Evolutionary conservation across 108 stramenopile species (phyloP), one percentile per base, ranked within the genome.

Genomic region (Schizochytrium sp.): DNA sequence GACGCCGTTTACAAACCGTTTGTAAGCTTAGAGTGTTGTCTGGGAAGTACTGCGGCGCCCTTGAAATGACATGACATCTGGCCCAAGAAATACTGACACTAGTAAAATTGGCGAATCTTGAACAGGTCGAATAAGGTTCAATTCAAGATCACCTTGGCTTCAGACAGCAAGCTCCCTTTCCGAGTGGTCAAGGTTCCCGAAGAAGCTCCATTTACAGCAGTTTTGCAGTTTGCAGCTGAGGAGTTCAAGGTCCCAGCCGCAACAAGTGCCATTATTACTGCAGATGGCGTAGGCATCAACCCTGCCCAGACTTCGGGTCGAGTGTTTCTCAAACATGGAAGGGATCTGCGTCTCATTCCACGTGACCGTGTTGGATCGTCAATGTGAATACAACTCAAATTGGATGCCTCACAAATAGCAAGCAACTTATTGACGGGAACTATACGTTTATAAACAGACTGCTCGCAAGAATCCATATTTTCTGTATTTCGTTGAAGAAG

Each of bases 141-240:
- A 47, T 89, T 89, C 44, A 89, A 89, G 72, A 72, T 89, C 12
- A 89, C 88, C 10, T 72, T 89, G 2, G 69, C 88, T 3, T 89
- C 88, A 46, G 88, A 89, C 38, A 49, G 49, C 45, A 89, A 89
- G 88, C 72, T 89, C 46, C 88, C 88, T 19, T 89, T 72, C 44
- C 12, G 69, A 10, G 69, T 89, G 40, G 72, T 89, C 64, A 56
- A 13, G 17, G 88, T 89, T 38, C 88, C 88, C 12, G 88, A 89
- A 72, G 88, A 89, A 45, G 88, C 88, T 15, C 88, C 88, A 15
- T 89, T 89, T 38, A 89, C 72, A 17, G 88, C 88, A 46, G 88
- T 89, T 13, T 47, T 89, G 10, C 50, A 89, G 46, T 89, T 72
- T 38, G 88, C 69, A 3, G 88, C 88, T 28, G 88, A 89, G 61